phyloP scores from a whole-genome alignment of 2,329 filamentous ascomycete species.

The Monosporascus sp. region DNA sequence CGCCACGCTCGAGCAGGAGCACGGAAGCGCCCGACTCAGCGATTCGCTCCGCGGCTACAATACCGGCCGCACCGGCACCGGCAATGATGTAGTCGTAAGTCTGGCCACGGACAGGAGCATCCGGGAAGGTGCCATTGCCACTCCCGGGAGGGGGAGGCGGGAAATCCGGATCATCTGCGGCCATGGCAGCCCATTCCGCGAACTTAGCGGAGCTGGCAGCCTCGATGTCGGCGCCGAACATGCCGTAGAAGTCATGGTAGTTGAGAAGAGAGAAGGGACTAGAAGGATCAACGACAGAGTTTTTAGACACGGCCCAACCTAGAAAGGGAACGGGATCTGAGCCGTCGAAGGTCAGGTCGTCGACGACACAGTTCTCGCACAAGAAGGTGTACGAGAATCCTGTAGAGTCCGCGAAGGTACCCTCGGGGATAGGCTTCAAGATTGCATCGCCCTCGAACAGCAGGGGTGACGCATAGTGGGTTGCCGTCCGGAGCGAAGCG shows the following conservation, averaged over 20 bases:
- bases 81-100: conserved; percentile 35
- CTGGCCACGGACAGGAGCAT: conserved; percentile 14
- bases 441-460: conserved; percentile 36
- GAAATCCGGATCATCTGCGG: conserved; percentile 3
- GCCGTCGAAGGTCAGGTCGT: conserved; percentile 14
- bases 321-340: not conserved
- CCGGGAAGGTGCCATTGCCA: conserved; percentile 3
- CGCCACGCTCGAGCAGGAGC: conserved; percentile 32
- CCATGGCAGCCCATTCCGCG: conserved; percentile 19
- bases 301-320: conserved; percentile 16
- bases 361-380: conserved; percentile 38
- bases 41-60: conserved; percentile 30
- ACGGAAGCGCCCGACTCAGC: conserved; percentile 31
- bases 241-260: conserved; percentile 36
- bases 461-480: conserved; percentile 40
- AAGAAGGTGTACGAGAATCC: conserved; percentile 50
- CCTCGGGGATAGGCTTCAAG: conserved; percentile 40
- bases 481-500: conserved; percentile 23
- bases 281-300: conserved; percentile 25
- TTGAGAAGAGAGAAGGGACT: conserved; percentile 28
- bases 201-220: conserved; percentile 28
- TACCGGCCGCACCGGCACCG: conserved; percentile 30
- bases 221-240: conserved; percentile 27
- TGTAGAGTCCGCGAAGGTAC: conserved; percentile 46
- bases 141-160: conserved; percentile 3